These are phyloP conservation scores for Plectosphaerella plurivora DNA, from an alignment of 2,329 filamentous ascomycete species.

Conservation along the genomic window DNA sequence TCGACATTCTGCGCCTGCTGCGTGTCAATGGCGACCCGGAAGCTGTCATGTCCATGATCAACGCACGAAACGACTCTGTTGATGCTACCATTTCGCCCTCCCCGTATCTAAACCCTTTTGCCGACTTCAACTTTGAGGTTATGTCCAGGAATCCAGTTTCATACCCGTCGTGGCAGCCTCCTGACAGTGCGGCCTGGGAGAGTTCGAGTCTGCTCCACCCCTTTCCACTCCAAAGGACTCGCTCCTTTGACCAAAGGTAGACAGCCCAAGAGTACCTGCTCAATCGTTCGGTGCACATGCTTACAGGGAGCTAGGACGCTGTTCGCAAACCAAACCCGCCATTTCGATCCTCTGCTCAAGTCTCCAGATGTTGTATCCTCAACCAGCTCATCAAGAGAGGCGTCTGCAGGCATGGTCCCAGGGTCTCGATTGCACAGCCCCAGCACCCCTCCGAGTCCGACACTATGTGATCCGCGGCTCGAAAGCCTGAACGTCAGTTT, in stretches of 20 bases:
- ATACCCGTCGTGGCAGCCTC: not conserved
- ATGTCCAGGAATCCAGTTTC: not conserved
- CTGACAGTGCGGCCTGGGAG: not conserved
- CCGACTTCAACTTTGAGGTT: not conserved
- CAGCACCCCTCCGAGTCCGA: not conserved
- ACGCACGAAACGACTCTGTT: constrained; percentile 1
- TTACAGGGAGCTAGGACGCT: not conserved
- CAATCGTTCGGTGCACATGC: not conserved
- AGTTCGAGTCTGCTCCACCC: not conserved
- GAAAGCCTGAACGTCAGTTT: constrained; percentile 19
- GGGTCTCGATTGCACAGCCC: too few relatives aligned
- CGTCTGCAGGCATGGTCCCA: too few relatives aligned
- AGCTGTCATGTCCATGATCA: constrained; percentile 15
- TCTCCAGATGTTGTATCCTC: not conserved
- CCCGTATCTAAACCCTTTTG: not conserved
- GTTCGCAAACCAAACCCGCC: not conserved
- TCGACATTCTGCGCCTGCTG: constrained; percentile 14
- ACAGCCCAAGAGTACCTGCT: too few relatives aligned
- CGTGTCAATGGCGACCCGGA: constrained; percentile 15
- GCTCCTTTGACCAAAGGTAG: constrained; percentile 4
- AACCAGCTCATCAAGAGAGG: too few relatives aligned
- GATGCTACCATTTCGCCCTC: not conserved
- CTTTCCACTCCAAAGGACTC: not conserved
- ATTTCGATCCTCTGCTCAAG: not conserved
- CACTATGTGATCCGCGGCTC: constrained; percentile 23